Percentiles rank a stretch among this genome's conserved stretches.
phyloP scores from a whole-genome alignment of 495 filamentous ascomycete species.

The Penicillium nucicola region DNA sequence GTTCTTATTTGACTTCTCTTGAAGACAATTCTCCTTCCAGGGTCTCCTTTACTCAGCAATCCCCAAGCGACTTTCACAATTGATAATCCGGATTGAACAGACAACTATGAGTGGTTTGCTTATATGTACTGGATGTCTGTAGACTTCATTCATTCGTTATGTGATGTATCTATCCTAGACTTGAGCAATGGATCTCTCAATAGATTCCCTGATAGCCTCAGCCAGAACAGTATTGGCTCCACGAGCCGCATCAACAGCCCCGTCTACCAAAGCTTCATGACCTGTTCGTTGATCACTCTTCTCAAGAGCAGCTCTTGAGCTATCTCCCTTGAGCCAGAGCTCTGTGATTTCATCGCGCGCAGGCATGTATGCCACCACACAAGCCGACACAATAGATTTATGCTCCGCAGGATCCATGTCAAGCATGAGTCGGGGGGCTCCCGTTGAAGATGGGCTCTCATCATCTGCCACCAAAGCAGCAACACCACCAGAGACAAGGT shows the following conservation, averaged over 20 bases:
- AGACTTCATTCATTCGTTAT: slow-evolving; percentile 17
- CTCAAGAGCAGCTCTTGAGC: slow-evolving; percentile 35
- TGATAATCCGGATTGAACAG: slow-evolving; percentile 8
- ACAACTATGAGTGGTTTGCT: neutral
- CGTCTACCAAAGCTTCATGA: slow-evolving; percentile 57
- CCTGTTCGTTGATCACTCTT: slow-evolving; percentile 25
- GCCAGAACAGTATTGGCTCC: slow-evolving; percentile 56
- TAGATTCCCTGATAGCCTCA: slow-evolving; percentile 55
- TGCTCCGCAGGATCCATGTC: slow-evolving; percentile 85
- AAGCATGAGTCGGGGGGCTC: slow-evolving; percentile 58
- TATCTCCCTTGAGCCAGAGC: slow-evolving; percentile 85
- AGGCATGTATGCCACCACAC: slow-evolving; percentile 88
- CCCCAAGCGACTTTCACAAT: too few relatives aligned
- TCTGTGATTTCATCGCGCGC: slow-evolving; percentile 88
- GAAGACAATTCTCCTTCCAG: too few relatives aligned
- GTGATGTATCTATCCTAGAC: neutral
- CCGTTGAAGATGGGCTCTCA: slow-evolving; percentile 25
- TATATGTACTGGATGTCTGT: neutral
- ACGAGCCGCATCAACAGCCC: slow-evolving; percentile 60
- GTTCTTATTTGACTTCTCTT: too few relatives aligned
- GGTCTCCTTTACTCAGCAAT: too few relatives aligned
- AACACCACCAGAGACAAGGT: slow-evolving; percentile 84
- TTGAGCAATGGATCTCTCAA: slow-evolving; percentile 30
- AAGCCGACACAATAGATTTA: slow-evolving; percentile 65
- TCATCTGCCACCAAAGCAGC: slow-evolving; percentile 67